phyloP scores from a whole-genome alignment of 768 basidiomycete species.

The Termitomyces sp. region DNA sequence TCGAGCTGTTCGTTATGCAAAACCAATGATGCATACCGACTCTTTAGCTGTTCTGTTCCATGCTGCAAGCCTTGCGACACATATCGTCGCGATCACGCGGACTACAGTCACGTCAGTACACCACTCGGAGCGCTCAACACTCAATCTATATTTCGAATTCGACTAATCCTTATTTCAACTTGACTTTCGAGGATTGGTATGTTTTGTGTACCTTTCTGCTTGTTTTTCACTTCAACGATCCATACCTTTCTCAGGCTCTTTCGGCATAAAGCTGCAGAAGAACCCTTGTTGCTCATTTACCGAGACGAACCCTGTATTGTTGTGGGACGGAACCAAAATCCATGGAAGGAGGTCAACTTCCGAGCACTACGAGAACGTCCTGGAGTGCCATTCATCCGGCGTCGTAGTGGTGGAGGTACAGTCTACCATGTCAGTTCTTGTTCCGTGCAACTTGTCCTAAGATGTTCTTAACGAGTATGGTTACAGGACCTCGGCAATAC shows the following conservation, averaged over 20 bases:
- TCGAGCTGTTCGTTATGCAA: neutral
- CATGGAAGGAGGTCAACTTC: slow-evolving; percentile 96
- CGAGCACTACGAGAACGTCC: slow-evolving; percentile 37
- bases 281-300: slow-evolving; percentile 82
- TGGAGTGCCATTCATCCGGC: slow-evolving; percentile 71
- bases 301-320: slow-evolving; percentile 86
- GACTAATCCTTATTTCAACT: slow-evolving; percentile 82
- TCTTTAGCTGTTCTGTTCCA: neutral
- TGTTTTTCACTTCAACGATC: neutral
- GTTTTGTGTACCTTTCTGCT: neutral
- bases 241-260: slow-evolving; percentile 37
- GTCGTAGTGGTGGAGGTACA: slow-evolving; percentile 90
- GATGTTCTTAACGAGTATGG: neutral
- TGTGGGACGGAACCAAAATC: slow-evolving; percentile 95
- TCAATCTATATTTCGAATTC: slow-evolving; percentile 73
- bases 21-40: neutral
- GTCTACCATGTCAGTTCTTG: slow-evolving; percentile 81
- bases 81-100: slow-evolving; percentile 5
- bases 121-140: slow-evolving; percentile 28
- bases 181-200: slow-evolving; percentile 88
- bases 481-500: slow-evolving; percentile 92
- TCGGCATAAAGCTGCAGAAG: slow-evolving; percentile 58
- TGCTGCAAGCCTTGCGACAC: slow-evolving; percentile 12
- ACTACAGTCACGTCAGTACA: slow-evolving; percentile 7
- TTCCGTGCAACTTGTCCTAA: neutral